Conservation (phyloP, 768 basidiomycete species). For the Rhizopogon rudus region DNA sequence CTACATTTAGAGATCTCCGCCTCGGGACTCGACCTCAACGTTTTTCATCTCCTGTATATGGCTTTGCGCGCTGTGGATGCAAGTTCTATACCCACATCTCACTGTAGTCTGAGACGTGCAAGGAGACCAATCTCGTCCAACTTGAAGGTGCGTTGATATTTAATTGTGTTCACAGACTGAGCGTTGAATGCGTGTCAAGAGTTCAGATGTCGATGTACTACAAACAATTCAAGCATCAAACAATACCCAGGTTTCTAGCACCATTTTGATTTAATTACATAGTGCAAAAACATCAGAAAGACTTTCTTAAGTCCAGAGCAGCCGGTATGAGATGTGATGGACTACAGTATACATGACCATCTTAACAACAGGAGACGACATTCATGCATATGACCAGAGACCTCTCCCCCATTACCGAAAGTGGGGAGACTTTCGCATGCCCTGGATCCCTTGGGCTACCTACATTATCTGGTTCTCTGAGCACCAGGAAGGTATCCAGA, state of each 20-base stretch:
- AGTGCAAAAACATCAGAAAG: too few species aligned
- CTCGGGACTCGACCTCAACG: too few species aligned
- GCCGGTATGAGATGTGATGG: too few species aligned
- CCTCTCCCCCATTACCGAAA: not conserved
- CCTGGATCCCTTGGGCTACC: slow-evolving; percentile 13
- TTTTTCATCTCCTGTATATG: too few species aligned
- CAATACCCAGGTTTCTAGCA: too few species aligned
- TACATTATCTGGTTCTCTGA: slow-evolving; percentile 2
- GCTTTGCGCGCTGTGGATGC: too few species aligned
- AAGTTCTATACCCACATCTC: not conserved
- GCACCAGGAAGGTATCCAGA: slow-evolving; percentile 5
- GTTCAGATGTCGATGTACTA: not conserved
- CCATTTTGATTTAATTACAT: not conserved
- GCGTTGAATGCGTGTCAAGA: not conserved
- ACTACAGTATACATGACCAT: not conserved
- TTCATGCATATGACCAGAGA: not conserved
- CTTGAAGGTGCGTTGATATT: too few species aligned
- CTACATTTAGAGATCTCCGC: too few species aligned
- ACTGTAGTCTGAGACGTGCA: not conserved
- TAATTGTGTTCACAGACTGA: too few species aligned
- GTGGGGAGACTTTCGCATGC: not conserved
- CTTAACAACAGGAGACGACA: not conserved
- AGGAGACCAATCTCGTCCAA: not conserved
- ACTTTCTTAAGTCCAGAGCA: not conserved
- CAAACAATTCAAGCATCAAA: slow-evolving; percentile 2